Evolutionary conservation across 306 rosid species (phyloP).

Genomic region (Cyamopsis tetragonoloba): DNA sequence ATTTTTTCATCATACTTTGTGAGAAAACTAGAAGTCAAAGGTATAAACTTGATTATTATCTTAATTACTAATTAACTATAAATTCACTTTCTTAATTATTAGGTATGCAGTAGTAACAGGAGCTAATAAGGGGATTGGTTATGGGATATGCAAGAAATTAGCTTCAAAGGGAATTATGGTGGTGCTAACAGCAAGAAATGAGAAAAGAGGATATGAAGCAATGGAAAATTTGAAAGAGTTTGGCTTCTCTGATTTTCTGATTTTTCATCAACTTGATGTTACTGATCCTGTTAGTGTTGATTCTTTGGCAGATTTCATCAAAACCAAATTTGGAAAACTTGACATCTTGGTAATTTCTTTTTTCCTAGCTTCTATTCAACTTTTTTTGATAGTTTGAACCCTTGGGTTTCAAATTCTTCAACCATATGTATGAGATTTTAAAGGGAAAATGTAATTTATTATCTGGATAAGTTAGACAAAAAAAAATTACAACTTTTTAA

Average conservation of each 20-base stretch:
- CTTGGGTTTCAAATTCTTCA: neutral
- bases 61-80: no score
- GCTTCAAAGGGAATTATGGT: constrained; percentile 31
- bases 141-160: constrained; percentile 41
- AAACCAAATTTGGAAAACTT: constrained; percentile 30
- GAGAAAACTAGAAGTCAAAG: no score
- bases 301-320: constrained; percentile 30
- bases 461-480: no score
- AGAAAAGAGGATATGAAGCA: constrained; percentile 36
- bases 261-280: constrained; percentile 48
- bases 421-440: no score
- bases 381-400: neutral
- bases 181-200: constrained; percentile 37
- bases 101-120: constrained; percentile 41
- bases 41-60: no score
- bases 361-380: neutral
- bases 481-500: no score
- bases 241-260: constrained; percentile 20
- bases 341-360: constrained; percentile 33
- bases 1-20: no score
- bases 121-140: constrained; percentile 40
- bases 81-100: neutral
- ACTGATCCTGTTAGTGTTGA: constrained; percentile 33
- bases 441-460: no score
- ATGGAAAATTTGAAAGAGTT: constrained; percentile 29